phyloP scores from a whole-genome alignment of 768 basidiomycete species.

The Tremella fuciformis region DNA sequence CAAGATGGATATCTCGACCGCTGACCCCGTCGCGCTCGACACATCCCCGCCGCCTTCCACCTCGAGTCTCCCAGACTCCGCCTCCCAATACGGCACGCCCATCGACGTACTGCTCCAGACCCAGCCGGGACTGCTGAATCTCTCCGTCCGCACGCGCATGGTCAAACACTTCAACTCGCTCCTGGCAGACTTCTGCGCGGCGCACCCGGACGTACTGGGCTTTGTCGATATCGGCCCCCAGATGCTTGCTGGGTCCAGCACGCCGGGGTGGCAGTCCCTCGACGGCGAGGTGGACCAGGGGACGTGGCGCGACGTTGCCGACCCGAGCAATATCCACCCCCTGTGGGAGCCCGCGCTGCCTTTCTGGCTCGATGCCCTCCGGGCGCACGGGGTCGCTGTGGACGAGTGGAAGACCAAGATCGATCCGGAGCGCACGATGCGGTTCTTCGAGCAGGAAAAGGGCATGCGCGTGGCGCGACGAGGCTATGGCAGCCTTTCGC shows the following conservation, averaged over 20 bases:
- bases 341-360: constrained; percentile 47
- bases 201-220: constrained; percentile 26
- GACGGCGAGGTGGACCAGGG: constrained; percentile 30
- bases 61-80: neutral
- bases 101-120: constrained; percentile 29
- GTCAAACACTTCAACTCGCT: constrained; percentile 33
- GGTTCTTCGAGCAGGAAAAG: constrained; percentile 29
- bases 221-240: constrained; percentile 35
- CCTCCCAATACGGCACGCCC: constrained; percentile 11
- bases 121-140: constrained; percentile 37
- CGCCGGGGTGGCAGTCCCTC: neutral
- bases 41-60: neutral
- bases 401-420: constrained; percentile 26
- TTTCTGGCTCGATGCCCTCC: constrained; percentile 37
- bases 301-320: constrained; percentile 41
- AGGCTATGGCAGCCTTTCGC: too few species aligned
- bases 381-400: constrained; percentile 26
- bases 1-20: constrained; percentile 7
- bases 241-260: constrained; percentile 17
- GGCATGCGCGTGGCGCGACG: too few species aligned
- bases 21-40: neutral
- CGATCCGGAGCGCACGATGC: constrained; percentile 43
- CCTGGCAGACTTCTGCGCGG: constrained; percentile 26
- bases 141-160: constrained; percentile 35
- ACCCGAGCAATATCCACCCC: constrained; percentile 45